Percentiles rank a stretch among this genome's conserved stretches.
Conservation (phyloP, 352 stramenopile genomes). For the Plasmopara halstedii region DNA sequence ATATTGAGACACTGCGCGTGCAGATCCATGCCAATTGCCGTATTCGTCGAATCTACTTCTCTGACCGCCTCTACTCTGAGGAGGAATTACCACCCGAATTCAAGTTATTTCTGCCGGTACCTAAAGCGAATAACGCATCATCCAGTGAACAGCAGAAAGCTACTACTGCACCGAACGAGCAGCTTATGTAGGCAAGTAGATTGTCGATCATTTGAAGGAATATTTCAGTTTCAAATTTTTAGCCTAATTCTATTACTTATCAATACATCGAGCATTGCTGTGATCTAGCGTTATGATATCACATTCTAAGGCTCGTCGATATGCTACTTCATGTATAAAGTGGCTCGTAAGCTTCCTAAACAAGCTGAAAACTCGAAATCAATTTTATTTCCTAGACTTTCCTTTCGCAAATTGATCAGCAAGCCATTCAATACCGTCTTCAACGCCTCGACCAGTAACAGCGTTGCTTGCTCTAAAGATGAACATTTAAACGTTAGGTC, state of each 20-base stretch:
- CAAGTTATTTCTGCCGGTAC: conserved; percentile 95
- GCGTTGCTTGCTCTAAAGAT: conserved; percentile 68
- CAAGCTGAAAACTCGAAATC: background rate
- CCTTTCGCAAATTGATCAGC: conserved; percentile 61
- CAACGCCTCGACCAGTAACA: conserved; percentile 63
- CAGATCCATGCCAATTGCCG: conserved; percentile 97
- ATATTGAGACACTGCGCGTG: conserved; percentile 95
- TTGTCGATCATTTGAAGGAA: too few relatives aligned
- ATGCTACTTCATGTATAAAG: too few relatives aligned
- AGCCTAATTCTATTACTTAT: too few relatives aligned
- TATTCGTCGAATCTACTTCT: conserved; percentile 97
- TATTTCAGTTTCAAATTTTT: too few relatives aligned
- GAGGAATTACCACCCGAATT: conserved; percentile 96
- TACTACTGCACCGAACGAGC: conserved; percentile 20
- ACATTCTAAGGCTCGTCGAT: too few relatives aligned
- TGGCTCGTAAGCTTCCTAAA: background rate
- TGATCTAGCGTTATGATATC: too few relatives aligned
- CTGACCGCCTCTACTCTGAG: conserved; percentile 94
- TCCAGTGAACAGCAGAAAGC: conserved; percentile 40
- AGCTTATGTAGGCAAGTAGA: conserved; percentile 27
- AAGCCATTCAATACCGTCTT: conserved; percentile 80
- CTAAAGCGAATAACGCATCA: conserved; percentile 67
- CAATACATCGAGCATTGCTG: too few relatives aligned
- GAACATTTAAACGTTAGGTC: background rate
- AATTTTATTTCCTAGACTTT: conserved; percentile 47